phyloP scores from a whole-genome alignment of 805 yeast genomes.

The Yarrowia alimentaria region DNA sequence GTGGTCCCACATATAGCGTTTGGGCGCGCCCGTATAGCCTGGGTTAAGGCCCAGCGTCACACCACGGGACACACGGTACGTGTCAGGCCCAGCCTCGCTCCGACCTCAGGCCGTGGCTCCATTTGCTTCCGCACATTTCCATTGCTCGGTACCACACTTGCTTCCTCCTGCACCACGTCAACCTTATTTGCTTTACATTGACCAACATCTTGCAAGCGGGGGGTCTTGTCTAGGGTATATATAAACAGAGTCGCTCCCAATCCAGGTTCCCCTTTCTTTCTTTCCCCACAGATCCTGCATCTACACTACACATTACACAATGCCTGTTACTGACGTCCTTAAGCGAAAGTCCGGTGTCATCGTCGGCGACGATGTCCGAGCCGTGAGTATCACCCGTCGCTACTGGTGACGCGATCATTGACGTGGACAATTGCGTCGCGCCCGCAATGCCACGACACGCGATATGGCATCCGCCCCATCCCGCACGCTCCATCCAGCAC shows the following conservation, averaged over 20 bases:
- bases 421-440: background rate
- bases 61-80: too few species aligned
- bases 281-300: constrained; percentile 23
- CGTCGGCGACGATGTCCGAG: constrained; percentile 93
- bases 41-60: too few species aligned
- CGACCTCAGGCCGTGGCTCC: constrained; percentile 1
- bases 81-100: too few species aligned
- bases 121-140: constrained; percentile 25
- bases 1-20: constrained; percentile 5
- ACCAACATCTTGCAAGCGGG: constrained; percentile 26
- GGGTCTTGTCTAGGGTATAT: constrained; percentile 20
- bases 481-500: background rate
- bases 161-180: constrained; percentile 24
- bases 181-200: constrained; percentile 23
- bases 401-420: too few species aligned
- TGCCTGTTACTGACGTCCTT: constrained; percentile 56
- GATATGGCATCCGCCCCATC: background rate
- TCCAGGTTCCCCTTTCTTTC: constrained; percentile 7
- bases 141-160: constrained; percentile 25
- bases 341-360: constrained; percentile 95
- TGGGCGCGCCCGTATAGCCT: background rate
- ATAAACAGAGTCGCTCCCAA: constrained; percentile 23
- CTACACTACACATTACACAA: constrained; percentile 29
- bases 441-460: background rate
- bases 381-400: constrained; percentile 36